Conservation (phyloP, 2,329 filamentous ascomycete genomes). For the Ciborinia camelliae region DNA sequence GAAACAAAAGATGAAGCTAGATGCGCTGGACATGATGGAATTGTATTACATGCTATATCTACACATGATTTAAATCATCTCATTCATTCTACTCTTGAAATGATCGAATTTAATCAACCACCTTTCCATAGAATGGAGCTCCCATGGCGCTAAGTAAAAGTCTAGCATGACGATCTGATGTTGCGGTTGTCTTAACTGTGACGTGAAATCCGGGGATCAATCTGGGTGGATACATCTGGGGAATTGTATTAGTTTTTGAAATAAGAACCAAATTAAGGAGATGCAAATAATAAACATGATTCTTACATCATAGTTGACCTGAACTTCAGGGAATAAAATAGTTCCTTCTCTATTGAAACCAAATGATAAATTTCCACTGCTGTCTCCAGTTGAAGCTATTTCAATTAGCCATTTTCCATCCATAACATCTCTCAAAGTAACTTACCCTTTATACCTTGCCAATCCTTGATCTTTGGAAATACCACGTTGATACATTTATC, state of each 20-base stretch:
- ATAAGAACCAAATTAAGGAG: not conserved
- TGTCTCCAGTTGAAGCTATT: constrained; percentile 62
- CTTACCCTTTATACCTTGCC: constrained; percentile 68
- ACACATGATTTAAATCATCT: constrained; percentile 10
- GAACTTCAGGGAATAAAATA: constrained; percentile 86
- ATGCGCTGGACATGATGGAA: not conserved
- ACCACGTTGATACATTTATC: constrained; percentile 89
- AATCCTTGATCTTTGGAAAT: constrained; percentile 94
- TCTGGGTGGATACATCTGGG: constrained; percentile 55
- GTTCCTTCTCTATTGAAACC: constrained; percentile 75
- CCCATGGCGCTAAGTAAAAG: constrained; percentile 34
- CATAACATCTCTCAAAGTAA: constrained; percentile 29
- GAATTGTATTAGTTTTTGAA: constrained; percentile 21
- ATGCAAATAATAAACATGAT: not conserved
- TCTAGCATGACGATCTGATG: constrained; percentile 34
- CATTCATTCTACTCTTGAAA: not conserved
- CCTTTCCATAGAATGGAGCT: constrained; percentile 34
- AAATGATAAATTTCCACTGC: constrained; percentile 80
- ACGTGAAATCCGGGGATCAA: constrained; percentile 40
- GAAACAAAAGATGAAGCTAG: not conserved
- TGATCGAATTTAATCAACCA: constrained; percentile 29
- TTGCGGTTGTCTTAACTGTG: constrained; percentile 36
- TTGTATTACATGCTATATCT: constrained; percentile 17
- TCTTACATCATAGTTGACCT: constrained; percentile 90
- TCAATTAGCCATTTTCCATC: constrained; percentile 28